Base-by-base conservation (phyloP, 345 rosid genomes). In the Camelina hispida region DNA sequence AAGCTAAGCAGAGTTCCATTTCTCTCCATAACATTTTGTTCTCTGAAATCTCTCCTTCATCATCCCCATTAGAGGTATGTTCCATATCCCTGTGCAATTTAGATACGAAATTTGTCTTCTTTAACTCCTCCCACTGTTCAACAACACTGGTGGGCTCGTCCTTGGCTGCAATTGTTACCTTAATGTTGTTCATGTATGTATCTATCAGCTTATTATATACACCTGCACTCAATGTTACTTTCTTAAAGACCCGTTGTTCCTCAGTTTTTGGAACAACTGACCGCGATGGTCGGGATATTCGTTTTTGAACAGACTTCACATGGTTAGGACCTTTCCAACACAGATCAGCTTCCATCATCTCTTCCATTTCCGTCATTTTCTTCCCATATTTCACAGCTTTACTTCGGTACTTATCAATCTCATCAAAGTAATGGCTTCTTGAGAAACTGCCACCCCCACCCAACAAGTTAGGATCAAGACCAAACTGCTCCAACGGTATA, bases 21-120 rank as follows among this genome's bases (percentile, higher is more conserved):
- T 95, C 98, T 83, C 80, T 86, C 99, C 98, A 93, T 73, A 93
- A 78, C 84, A 89, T 81, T 37, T 93, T 94, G 30, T 58, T 78
- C 74, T 90, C 98, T 7, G 94, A 86, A n/a, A 66, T 54, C 68
- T 95, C 90, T 71, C 76, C 91, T 2, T 90, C 91, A 62, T 83
- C 90, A 71, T 85, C 83, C 1, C 69, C 72, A 34, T 55, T 32
- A 32, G 71, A 78, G 71, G 4, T 72, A 62, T 53, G 59, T 60
- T 85, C 87, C 12, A 17, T 76, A 72, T 79, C 82, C 28, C 60
- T 70, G 1, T 57, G 66, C 42, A 75, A 72, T 32, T 66, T 79
- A 7, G 62, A 16, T 16, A 53, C 15, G 17, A 30, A 79, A 38
- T 81, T 83, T 20, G 82, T 74, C 80, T 85, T 85, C 80, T 84